Evolutionary conservation across 139 green algal genomes (phyloP), one percentile per base, ranked within the genome.

Genomic region (Chlorella ohadii): DNA sequence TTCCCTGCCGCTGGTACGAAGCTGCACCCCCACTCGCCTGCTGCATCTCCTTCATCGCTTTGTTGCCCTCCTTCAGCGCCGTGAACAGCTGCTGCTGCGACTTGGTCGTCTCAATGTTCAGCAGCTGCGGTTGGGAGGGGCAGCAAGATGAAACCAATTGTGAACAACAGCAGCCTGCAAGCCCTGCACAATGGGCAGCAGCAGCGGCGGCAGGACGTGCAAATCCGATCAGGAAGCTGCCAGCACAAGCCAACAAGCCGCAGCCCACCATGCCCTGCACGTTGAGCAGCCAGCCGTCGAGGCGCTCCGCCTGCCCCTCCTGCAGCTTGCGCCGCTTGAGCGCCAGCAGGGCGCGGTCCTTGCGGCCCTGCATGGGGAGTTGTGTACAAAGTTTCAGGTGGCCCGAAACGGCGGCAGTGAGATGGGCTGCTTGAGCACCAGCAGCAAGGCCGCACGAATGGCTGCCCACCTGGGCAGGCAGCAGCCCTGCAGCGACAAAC

Each of bases 81-180:
- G 77, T 71, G 75, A 97, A 93, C 31, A 98, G 79, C 22, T 76
- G 71, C n/a, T 88, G 87, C 72, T 97, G 93, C 33, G 93, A 86
- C 85, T 94, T 91, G n/a, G 86, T 85, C 1, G 86, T 84, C 89
- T 97, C 95, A 51, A 98, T 94, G 82, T 94, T 93, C 27, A 72
- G 87, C 12, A 98, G 86, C 92, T 96, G 93, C 39, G 28, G 17
- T 12, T 63, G 41, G 75, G 19, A 67, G 23, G 23, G n/a, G 11
- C 1, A 31, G 47, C 19, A 3, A 33, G 65, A 39, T n/a, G n/a
- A n/a, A n/a, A n/a, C n/a, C n/a, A n/a, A n/a, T n/a, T n/a, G n/a
- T n/a, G n/a, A n/a, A n/a, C n/a, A n/a, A n/a, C n/a, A n/a, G n/a
- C n/a, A n/a, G n/a, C n/a, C n/a, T n/a, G n/a, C n/a, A n/a, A n/a